phyloP scores from a whole-genome alignment of 2,329 filamentous ascomycete genomes.

The Aspergillus fijiensis region DNA sequence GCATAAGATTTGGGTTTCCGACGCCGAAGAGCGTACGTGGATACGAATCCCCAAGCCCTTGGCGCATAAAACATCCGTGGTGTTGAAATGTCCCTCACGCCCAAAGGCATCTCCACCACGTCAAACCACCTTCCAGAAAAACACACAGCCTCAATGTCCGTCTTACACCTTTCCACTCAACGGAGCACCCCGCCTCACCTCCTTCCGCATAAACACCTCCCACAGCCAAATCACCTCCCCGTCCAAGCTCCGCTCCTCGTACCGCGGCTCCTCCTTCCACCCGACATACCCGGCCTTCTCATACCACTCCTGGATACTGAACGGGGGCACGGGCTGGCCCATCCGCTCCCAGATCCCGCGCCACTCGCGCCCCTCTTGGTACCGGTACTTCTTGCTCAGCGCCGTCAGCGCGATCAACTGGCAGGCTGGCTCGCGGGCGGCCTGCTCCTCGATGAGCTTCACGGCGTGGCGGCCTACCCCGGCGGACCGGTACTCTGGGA shows the following conservation, averaged over 20 bases:
- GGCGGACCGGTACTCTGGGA: constrained; percentile 20
- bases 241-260: constrained; percentile 13
- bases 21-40: too few relatives aligned
- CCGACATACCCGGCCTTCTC: constrained; percentile 26
- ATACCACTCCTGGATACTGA: constrained; percentile 25
- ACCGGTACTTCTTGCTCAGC: constrained; percentile 16
- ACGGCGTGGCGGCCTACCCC: constrained; percentile 22
- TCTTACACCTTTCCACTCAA: too few relatives aligned
- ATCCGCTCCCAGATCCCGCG: constrained; percentile 12
- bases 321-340: constrained; percentile 1
- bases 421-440: constrained; percentile 14
- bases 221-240: constrained; percentile 11
- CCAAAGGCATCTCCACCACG: too few relatives aligned
- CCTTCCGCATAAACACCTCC: constrained; percentile 28
- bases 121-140: too few relatives aligned
- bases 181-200: neutral
- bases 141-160: neutral
- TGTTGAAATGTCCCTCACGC: too few relatives aligned
- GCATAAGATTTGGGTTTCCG: too few relatives aligned
- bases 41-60: too few relatives aligned
- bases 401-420: constrained; percentile 18
- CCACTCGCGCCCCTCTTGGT: constrained; percentile 19
- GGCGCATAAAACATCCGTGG: too few relatives aligned
- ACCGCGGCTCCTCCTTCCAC: constrained; percentile 27
- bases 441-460: constrained; percentile 21